These are phyloP conservation scores for Polyporus arcularius DNA, from an alignment of 768 basidiomycete species.

Conservation along the genomic window DNA sequence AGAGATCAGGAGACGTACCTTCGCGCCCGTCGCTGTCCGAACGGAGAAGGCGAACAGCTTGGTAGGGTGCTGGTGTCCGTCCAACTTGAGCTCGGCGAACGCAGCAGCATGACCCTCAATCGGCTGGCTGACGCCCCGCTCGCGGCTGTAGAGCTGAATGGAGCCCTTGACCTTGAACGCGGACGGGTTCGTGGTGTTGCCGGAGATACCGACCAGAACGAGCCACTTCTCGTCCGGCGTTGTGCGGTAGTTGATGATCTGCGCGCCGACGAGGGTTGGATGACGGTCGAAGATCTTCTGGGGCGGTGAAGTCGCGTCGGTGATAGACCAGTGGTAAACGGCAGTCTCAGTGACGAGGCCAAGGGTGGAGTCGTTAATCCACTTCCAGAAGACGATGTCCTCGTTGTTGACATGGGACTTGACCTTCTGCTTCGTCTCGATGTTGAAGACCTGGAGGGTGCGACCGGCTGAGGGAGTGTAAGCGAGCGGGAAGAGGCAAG, in stretches of 20 bases:
- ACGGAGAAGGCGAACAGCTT: constrained; percentile 97
- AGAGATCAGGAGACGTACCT: constrained; percentile 51
- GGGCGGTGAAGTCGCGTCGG: constrained; percentile 72
- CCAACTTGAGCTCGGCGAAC: constrained; percentile 89
- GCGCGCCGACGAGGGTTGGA: constrained; percentile 87
- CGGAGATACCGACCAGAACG: constrained; percentile 92
- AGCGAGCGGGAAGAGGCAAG: background rate
- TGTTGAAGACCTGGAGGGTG: constrained; percentile 97
- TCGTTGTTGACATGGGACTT: constrained; percentile 93
- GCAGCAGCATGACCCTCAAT: constrained; percentile 99
- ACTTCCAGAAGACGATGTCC: constrained; percentile 98
- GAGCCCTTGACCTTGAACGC: constrained; percentile 99
- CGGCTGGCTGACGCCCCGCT: constrained; percentile 92
- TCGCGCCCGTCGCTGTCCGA: constrained; percentile 95
- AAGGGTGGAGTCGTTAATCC: constrained; percentile 89
- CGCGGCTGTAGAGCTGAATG: constrained; percentile 95
- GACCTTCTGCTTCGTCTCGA: constrained; percentile 96
- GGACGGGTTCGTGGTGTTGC: constrained; percentile 87
- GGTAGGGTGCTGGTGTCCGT: constrained; percentile 81
- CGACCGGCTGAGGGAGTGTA: constrained; percentile 64
- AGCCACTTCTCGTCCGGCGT: constrained; percentile 97
- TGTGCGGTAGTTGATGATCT: constrained; percentile 98
- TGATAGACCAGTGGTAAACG: constrained; percentile 89
- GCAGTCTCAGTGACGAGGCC: constrained; percentile 95
- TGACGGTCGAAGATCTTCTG: constrained; percentile 98